A percentile compares a stretch with the other conserved stretches of the same genome.
These are phyloP conservation scores for Aspergillus campestris DNA, from an alignment of 495 filamentous ascomycete genomes.

Conservation along the genomic window DNA sequence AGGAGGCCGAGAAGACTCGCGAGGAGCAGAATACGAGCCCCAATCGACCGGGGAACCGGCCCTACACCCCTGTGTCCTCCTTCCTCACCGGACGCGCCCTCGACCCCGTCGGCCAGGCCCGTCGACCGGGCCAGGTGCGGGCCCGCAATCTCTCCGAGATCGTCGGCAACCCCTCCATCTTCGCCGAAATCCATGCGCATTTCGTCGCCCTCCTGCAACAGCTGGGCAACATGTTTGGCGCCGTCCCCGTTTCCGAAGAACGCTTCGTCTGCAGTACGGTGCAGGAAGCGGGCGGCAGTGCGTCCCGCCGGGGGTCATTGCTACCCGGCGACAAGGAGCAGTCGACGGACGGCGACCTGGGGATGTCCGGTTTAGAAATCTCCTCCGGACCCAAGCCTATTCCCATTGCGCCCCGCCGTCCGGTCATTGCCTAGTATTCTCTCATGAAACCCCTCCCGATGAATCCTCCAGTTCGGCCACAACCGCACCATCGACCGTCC, in stretches of 20 bases:
- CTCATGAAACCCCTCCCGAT: slow-evolving; percentile 14
- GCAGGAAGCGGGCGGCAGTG: slow-evolving; percentile 21
- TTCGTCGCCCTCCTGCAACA: slow-evolving; percentile 70
- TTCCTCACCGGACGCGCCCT: slow-evolving; percentile 54
- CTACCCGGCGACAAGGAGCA: slow-evolving; percentile 12
- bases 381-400: slow-evolving; percentile 37
- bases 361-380: slow-evolving; percentile 29
- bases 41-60: slow-evolving; percentile 17
- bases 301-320: slow-evolving; percentile 16
- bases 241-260: slow-evolving; percentile 35
- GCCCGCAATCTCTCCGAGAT: slow-evolving; percentile 77
- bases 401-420: slow-evolving; percentile 32
- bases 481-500: no score
- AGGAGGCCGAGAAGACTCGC: slow-evolving; percentile 38
- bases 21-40: slow-evolving; percentile 31
- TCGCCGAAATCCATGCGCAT: slow-evolving; percentile 72
- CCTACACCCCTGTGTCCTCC: slow-evolving; percentile 50
- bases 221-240: slow-evolving; percentile 46
- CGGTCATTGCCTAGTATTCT: slow-evolving; percentile 30
- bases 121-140: slow-evolving; percentile 47
- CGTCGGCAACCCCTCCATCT: slow-evolving; percentile 77
- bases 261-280: slow-evolving; percentile 37
- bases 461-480: slow-evolving; percentile 5
- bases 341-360: slow-evolving; percentile 22
- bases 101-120: slow-evolving; percentile 49